Conservation (phyloP, 106 monocot genomes). For the Amphibolis antarctica region DNA sequence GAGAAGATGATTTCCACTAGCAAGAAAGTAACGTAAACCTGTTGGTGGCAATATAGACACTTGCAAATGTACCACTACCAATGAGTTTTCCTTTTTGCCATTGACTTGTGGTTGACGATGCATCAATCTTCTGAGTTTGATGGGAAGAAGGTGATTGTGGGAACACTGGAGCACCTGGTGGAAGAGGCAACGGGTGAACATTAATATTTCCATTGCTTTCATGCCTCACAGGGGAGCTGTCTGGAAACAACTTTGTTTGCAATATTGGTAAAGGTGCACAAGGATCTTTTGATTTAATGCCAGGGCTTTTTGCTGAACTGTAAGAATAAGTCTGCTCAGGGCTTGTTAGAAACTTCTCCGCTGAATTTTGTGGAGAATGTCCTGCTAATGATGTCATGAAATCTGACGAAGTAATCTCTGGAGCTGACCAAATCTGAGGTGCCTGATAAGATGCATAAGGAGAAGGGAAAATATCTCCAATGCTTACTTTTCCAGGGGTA, state of each 20-base stretch:
- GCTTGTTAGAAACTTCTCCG: conserved; percentile 28
- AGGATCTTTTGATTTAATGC: conserved; percentile 43
- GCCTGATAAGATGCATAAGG: conserved; percentile 17
- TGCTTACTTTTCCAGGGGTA: conserved; percentile 50
- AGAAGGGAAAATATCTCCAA: conserved; percentile 29
- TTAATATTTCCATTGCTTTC: conserved; percentile 29
- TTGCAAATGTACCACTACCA: conserved; percentile 82
- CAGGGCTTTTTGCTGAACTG: conserved; percentile 32
- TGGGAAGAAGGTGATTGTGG: conserved; percentile 18
- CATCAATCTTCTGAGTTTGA: conserved; percentile 31
- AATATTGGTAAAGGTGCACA: conserved; percentile 53
- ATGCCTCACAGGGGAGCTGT: conserved; percentile 19
- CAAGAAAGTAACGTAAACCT: conserved; percentile 25
- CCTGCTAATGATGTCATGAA: conserved; percentile 6
- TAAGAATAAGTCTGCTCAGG: conserved; percentile 34
- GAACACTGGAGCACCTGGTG: conserved; percentile 37
- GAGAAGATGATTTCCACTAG: neutral
- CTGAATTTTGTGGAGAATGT: conserved; percentile 31
- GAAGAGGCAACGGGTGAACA: conserved; percentile 77
- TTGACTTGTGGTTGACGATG: conserved; percentile 30
- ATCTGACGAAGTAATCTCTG: conserved; percentile 36
- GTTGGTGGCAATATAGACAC: conserved; percentile 68
- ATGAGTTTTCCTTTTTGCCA: conserved; percentile 87
- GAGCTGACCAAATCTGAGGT: conserved; percentile 39
- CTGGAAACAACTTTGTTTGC: conserved; percentile 42